These are phyloP conservation scores for Chaetomiaceae sp. DNA, from an alignment of 2,329 filamentous ascomycete species.

Conservation along the genomic window DNA sequence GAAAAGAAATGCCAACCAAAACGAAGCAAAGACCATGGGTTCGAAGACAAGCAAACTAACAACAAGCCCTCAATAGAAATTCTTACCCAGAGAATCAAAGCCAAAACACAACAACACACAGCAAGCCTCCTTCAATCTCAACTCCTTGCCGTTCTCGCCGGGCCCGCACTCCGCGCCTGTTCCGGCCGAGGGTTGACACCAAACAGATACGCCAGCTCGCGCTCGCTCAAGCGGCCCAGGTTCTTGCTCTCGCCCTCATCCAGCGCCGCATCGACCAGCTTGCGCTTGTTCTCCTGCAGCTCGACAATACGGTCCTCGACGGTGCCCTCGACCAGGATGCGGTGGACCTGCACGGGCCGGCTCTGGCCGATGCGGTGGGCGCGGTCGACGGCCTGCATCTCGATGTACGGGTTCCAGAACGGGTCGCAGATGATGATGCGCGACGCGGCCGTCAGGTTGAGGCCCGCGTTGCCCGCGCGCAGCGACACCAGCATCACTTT, in stretches of 20 bases:
- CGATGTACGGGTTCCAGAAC: conserved; percentile 91
- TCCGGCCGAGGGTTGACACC: conserved; percentile 23
- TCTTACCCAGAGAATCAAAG: no score
- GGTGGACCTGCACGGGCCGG: conserved; percentile 68
- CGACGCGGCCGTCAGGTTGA: conserved; percentile 77
- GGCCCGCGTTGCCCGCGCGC: conserved; percentile 75
- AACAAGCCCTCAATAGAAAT: no score
- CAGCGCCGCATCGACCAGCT: conserved; percentile 70
- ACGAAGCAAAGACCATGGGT: no score
- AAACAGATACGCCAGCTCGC: conserved; percentile 68
- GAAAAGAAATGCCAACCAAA: no score
- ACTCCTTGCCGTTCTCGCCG: no score
- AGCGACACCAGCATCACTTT: conserved; percentile 72
- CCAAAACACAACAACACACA: no score
- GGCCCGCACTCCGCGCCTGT: no score
- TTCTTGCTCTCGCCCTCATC: conserved; percentile 66
- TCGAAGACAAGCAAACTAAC: no score
- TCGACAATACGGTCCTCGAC: conserved; percentile 82
- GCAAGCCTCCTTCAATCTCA: no score
- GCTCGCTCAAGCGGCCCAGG: conserved; percentile 58
- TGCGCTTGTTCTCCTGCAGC: conserved; percentile 72
- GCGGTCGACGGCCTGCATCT: conserved; percentile 86
- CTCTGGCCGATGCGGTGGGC: conserved; percentile 82
- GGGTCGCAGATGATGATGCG: conserved; percentile 88
- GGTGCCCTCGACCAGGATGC: conserved; percentile 68